These are phyloP conservation scores for Fragaria nilgerrensis DNA, from an alignment of 306 rosid genomes.

Conservation along the genomic window DNA sequence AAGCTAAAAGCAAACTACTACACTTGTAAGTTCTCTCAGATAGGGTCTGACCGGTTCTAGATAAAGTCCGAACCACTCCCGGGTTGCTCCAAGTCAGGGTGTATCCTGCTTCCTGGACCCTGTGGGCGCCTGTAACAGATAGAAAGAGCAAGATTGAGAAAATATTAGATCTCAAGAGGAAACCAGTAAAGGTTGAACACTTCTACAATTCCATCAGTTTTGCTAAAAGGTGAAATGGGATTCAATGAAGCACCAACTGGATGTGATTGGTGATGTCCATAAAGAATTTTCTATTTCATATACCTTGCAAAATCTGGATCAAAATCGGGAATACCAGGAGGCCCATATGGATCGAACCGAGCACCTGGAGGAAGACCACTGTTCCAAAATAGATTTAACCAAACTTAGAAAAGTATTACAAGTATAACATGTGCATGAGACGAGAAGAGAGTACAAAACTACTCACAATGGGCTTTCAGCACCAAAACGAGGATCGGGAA, in stretches of 20 bases:
- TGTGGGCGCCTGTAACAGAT: slow-evolving; percentile 50
- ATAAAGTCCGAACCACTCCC: slow-evolving; percentile 73
- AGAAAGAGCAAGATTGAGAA: background rate
- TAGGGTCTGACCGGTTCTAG: slow-evolving; percentile 19
- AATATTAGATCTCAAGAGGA: background rate
- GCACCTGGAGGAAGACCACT: slow-evolving; percentile 85
- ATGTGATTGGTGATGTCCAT: background rate
- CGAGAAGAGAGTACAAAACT: slow-evolving; percentile 6
- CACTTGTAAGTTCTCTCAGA: background rate
- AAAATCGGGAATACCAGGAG: slow-evolving; percentile 82
- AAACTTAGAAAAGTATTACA: slow-evolving; percentile 8
- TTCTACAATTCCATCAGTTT: background rate
- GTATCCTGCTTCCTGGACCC: slow-evolving; percentile 57
- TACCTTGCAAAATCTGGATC: slow-evolving; percentile 76
- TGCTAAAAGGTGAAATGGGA: background rate
- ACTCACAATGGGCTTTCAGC: slow-evolving; percentile 70
- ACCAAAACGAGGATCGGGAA: background rate
- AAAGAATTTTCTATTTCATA: background rate
- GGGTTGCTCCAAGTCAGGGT: slow-evolving; percentile 78
- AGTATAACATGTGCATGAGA: background rate
- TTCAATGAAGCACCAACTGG: background rate
- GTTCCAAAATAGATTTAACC: slow-evolving; percentile 25
- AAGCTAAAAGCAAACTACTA: background rate
- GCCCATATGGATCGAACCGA: slow-evolving; percentile 87
- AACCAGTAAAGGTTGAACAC: background rate